Conservation (phyloP, 345 rosid species). For the Salix purpurea region DNA sequence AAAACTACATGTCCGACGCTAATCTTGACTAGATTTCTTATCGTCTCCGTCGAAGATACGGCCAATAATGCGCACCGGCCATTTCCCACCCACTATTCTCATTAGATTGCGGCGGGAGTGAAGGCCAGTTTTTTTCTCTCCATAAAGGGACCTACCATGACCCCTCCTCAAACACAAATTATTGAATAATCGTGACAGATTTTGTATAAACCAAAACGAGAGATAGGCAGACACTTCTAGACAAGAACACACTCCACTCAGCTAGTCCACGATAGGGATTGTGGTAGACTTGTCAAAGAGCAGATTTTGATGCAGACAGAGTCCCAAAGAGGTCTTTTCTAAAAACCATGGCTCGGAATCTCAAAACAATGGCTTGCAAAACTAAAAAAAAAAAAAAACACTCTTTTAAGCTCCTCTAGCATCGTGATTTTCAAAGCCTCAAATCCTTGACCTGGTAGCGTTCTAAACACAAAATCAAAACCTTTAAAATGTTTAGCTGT, state of each 20-base stretch:
- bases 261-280: neutral
- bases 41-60: neutral
- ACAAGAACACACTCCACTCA: neutral
- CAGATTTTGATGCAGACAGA: neutral
- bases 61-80: neutral
- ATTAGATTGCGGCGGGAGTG: neutral
- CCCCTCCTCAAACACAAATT: neutral
- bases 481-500: neutral
- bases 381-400: neutral
- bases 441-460: neutral
- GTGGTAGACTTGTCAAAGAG: neutral
- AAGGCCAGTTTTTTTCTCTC: neutral
- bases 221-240: neutral
- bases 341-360: neutral
- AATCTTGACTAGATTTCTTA: neutral
- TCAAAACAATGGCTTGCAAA: neutral
- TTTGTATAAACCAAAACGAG: neutral
- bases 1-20: neutral
- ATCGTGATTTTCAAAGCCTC: neutral
- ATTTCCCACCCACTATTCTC: neutral
- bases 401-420: neutral
- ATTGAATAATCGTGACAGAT: neutral
- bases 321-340: neutral
- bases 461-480: neutral
- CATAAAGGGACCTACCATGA: neutral